Evolutionary conservation across 2,329 filamentous ascomycete genomes (phyloP).

Genomic region (Penicillium rolfsii): DNA sequence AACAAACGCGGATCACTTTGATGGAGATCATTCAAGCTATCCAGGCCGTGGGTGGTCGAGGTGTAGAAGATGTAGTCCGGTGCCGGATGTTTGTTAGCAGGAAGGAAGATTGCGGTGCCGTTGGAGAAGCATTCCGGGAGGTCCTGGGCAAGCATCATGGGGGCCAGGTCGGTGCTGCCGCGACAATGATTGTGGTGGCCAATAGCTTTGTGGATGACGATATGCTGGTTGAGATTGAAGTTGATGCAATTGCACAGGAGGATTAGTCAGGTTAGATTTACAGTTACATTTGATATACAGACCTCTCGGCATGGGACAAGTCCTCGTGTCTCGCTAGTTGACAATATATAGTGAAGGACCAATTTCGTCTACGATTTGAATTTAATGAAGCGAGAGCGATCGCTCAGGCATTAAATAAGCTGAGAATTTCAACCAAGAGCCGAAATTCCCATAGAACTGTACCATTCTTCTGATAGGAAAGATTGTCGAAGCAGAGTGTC

Average conservation of each 20-base stretch:
- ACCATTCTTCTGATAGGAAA: not conserved
- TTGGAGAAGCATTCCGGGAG: conserved; percentile 37
- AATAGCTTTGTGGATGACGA: conserved; percentile 42
- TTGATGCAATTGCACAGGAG: conserved; percentile 39
- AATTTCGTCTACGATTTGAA: not conserved
- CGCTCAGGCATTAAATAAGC: not conserved
- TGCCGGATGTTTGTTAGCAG: conserved; percentile 42
- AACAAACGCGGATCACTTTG: conserved; percentile 37
- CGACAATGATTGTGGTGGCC: conserved; percentile 45
- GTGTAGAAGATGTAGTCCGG: conserved; percentile 38
- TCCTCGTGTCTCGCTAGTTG: not conserved
- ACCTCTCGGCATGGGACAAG: not conserved
- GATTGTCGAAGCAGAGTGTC: not conserved
- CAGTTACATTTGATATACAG: not conserved
- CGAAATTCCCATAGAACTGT: not conserved
- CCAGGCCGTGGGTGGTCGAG: conserved; percentile 37
- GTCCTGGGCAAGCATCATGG: conserved; percentile 32
- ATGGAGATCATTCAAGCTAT: conserved; percentile 37
- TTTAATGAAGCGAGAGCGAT: not conserved
- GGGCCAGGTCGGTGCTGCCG: conserved; percentile 33
- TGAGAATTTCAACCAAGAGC: too few species aligned
- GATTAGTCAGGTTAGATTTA: not conserved
- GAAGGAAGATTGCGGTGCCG: conserved; percentile 35
- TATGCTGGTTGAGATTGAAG: conserved; percentile 47
- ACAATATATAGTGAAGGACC: not conserved